Conservation (phyloP, 306 rosid genomes). For the Trifolium fragiferum region DNA sequence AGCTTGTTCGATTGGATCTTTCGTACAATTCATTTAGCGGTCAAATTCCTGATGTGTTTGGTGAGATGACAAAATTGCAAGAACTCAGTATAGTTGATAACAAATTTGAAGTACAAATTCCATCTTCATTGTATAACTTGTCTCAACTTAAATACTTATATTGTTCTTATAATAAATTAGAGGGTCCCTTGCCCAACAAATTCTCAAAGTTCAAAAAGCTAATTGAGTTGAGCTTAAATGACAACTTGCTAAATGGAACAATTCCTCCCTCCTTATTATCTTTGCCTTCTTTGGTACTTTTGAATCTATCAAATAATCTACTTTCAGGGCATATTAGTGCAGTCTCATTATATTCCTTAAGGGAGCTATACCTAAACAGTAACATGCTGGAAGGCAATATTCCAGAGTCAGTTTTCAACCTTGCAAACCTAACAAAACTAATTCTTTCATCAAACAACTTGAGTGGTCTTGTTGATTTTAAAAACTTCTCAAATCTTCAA, state of each 20-base stretch:
- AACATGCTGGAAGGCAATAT: not conserved
- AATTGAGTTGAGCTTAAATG: accelerated
- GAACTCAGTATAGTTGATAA: no score
- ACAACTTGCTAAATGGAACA: slow-evolving; percentile 18
- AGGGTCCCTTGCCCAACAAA: slow-evolving; percentile 2
- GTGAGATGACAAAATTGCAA: not conserved
- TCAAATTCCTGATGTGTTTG: not conserved
- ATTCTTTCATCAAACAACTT: not conserved
- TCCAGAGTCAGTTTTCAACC: not conserved
- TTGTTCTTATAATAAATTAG: not conserved
- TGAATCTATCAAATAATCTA: slow-evolving; percentile 12
- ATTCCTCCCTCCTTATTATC: slow-evolving; percentile 9
- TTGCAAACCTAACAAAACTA: not conserved
- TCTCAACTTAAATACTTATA: not conserved
- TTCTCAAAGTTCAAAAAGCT: not conserved
- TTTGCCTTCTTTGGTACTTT: not conserved
- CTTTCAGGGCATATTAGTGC: not conserved
- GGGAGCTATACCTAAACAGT: not conserved
- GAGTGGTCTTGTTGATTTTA: not conserved
- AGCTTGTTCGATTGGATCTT: not conserved
- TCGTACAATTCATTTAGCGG: not conserved
- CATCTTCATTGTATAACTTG: not conserved
- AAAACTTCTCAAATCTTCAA: not conserved
- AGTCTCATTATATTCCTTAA: slow-evolving; percentile 14
- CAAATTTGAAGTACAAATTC: not conserved